Conservation (phyloP, 2,329 filamentous ascomycete genomes). For the Cladosporium colombiae region DNA sequence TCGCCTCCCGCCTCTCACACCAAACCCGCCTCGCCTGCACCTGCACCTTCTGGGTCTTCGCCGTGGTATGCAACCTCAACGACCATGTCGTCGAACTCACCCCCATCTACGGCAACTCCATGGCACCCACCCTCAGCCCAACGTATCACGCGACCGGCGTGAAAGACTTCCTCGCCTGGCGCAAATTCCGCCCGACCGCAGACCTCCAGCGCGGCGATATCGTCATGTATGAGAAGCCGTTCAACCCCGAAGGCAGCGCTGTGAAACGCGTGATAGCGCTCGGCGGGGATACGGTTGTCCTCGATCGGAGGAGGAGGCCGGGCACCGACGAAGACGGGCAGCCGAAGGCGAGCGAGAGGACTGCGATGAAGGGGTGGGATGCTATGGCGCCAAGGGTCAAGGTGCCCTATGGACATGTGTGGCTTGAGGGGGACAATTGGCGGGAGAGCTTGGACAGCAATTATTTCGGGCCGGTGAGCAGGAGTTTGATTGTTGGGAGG, state of each 20-base stretch:
- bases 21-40: not conserved
- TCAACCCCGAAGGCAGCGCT: slow-evolving; percentile 65
- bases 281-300: slow-evolving; percentile 74
- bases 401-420: slow-evolving; percentile 83
- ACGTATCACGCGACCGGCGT: slow-evolving; percentile 41
- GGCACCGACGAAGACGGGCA: slow-evolving; percentile 14
- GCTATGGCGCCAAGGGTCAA: slow-evolving; percentile 40
- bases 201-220: slow-evolving; percentile 46
- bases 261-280: slow-evolving; percentile 84
- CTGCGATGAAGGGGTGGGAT: slow-evolving; percentile 34
- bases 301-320: slow-evolving; percentile 46
- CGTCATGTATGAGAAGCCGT: slow-evolving; percentile 55
- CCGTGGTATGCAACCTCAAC: slow-evolving; percentile 32
- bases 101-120: slow-evolving; percentile 44
- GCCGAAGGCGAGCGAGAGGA: slow-evolving; percentile 40
- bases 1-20: not conserved
- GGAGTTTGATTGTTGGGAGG: slow-evolving; percentile 71
- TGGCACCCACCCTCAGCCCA: slow-evolving; percentile 50
- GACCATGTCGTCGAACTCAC: slow-evolving; percentile 43
- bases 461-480: slow-evolving; percentile 72
- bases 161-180: slow-evolving; percentile 43
- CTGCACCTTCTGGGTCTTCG: slow-evolving; percentile 18
- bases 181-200: slow-evolving; percentile 31
- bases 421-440: slow-evolving; percentile 89
- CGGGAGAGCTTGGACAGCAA: slow-evolving; percentile 80